phyloP scores from a whole-genome alignment of 768 basidiomycete species.

The Termitomyces sp. region DNA sequence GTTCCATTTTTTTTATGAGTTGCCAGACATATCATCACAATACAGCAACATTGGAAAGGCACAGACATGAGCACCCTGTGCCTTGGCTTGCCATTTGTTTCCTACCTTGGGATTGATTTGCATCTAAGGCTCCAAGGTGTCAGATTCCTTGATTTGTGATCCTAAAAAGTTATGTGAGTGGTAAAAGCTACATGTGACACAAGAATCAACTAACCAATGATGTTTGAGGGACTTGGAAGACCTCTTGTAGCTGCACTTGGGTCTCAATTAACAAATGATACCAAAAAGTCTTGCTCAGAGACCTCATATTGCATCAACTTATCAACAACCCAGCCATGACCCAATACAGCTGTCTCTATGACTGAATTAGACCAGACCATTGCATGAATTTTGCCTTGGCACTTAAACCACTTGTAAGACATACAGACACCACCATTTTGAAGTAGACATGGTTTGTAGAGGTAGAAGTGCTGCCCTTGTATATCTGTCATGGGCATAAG shows the following conservation, averaged over 20 bases:
- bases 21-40: constrained; percentile 44
- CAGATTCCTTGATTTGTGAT: constrained; percentile 1
- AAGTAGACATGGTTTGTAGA: constrained; percentile 2
- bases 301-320: neutral
- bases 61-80: constrained; percentile 24
- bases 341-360: neutral
- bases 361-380: neutral
- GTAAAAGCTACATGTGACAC: neutral
- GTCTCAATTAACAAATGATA: neutral
- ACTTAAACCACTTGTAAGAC: constrained; percentile 3
- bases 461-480: neutral
- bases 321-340: neutral
- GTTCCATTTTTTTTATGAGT: constrained; percentile 42
- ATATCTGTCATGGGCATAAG: constrained; percentile 1
- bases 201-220: neutral
- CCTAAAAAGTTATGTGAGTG: neutral
- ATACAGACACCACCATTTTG: neutral
- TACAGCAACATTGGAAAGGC: constrained; percentile 36
- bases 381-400: neutral
- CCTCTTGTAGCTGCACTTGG: neutral
- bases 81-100: constrained; percentile 26
- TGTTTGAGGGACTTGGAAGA: constrained; percentile 2
- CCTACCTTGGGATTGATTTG: neutral
- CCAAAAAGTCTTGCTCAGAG: neutral
- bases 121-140: neutral